Evolutionary conservation across 2,329 filamentous ascomycete species (phyloP).

Genomic region (Aspergillus sp.): DNA sequence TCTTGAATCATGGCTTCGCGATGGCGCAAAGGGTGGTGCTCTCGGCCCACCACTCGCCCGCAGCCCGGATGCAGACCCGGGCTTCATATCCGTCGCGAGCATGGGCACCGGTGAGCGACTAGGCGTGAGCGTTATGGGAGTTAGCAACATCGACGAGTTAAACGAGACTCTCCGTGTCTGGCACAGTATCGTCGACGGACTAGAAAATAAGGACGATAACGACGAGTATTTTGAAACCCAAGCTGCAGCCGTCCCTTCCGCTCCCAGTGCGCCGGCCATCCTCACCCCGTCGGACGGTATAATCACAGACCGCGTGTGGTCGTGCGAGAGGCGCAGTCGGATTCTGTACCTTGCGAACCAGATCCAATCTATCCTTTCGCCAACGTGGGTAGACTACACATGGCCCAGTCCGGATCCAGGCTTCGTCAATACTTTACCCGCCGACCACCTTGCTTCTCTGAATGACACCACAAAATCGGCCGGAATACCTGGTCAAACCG

Average conservation of each 20-base stretch:
- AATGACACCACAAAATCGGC: slow-evolving; percentile 1
- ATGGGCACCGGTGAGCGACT: slow-evolving; percentile 54
- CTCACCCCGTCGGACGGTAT: slow-evolving; percentile 38
- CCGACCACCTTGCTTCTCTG: slow-evolving; percentile 25
- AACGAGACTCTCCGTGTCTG: slow-evolving; percentile 63
- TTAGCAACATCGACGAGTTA: slow-evolving; percentile 59
- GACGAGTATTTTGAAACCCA: slow-evolving; percentile 13
- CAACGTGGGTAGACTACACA: slow-evolving; percentile 46
- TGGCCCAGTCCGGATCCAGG: slow-evolving; percentile 45
- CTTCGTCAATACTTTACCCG: slow-evolving; percentile 40
- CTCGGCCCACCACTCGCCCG: slow-evolving; percentile 56
- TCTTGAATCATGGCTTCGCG: slow-evolving; percentile 62
- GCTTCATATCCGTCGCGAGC: slow-evolving; percentile 36
- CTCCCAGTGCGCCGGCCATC: slow-evolving; percentile 18
- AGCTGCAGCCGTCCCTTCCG: slow-evolving; percentile 13
- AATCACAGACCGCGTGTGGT: slow-evolving; percentile 42
- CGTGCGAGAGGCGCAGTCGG: slow-evolving; percentile 31
- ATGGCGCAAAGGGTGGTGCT: slow-evolving; percentile 41
- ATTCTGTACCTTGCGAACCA: slow-evolving; percentile 37
- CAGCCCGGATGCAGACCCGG: slow-evolving; percentile 44
- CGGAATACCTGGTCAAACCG: not conserved
- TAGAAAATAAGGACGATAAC: slow-evolving; percentile 42
- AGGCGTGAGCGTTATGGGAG: slow-evolving; percentile 65
- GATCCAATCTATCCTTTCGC: slow-evolving; percentile 40
- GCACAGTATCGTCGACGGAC: slow-evolving; percentile 50